Evolutionary conservation across 495 filamentous ascomycete species (phyloP).

Genomic region (Neurospora sp.): DNA sequence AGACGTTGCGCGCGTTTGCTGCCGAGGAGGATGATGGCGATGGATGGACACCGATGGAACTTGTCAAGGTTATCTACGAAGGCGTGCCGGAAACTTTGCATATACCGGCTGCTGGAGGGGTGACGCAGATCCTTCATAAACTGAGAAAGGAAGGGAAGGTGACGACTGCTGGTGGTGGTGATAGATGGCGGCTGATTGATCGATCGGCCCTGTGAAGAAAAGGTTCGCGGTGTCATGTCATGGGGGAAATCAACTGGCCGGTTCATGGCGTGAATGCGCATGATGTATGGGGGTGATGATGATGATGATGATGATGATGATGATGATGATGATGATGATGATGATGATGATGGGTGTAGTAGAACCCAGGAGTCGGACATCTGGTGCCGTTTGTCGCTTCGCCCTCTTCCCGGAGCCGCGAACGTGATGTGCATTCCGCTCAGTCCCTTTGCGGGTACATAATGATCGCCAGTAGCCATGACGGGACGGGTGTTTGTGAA

Average conservation of each 20-base stretch:
- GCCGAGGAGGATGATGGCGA: conserved; percentile 37
- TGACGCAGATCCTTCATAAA: conserved; percentile 60
- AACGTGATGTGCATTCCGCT: neutral
- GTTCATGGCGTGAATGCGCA: neutral
- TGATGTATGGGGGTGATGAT: neutral
- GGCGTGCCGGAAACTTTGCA: conserved; percentile 69
- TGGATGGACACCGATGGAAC: conserved; percentile 60
- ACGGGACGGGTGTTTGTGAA: neutral
- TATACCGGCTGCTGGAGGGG: conserved; percentile 57
- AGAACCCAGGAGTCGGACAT: neutral
- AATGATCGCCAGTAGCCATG: neutral
- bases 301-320: neutral
- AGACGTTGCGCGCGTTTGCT: conserved; percentile 42
- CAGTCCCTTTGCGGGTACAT: neutral
- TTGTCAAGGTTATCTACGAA: conserved; percentile 78
- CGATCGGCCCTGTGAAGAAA: conserved; percentile 31
- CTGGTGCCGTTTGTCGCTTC: neutral
- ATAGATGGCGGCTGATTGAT: conserved; percentile 43
- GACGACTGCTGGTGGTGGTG: conserved; percentile 27
- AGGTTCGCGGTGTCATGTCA: neutral
- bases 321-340: neutral
- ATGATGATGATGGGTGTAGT: neutral
- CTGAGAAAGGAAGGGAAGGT: conserved; percentile 57
- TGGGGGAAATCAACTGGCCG: neutral
- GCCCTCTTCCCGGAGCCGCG: neutral